These are phyloP conservation scores for Umbelopsis ramanniana DNA, from an alignment of 192 early-diverging fungal species.

Conservation along the genomic window DNA sequence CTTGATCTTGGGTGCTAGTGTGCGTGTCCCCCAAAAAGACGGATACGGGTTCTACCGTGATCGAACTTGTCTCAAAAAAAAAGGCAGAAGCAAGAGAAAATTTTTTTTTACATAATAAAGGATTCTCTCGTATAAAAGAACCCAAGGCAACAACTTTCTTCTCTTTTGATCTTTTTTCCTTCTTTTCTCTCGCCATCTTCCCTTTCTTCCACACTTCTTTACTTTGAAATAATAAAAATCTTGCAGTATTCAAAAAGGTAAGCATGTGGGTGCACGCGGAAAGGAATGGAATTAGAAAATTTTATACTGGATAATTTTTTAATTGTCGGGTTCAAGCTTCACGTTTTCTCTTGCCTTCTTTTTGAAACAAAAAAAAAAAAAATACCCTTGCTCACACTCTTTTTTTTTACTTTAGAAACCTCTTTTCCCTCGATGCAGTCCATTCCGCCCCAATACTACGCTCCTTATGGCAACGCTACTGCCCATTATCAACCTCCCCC, in stretches of 20 bases:
- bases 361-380: neutral
- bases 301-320: too few relatives aligned
- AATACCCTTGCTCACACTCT: neutral
- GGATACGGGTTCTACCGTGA: constrained; percentile 22
- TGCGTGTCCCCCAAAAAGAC: neutral
- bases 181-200: neutral
- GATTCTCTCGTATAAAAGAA: too few relatives aligned
- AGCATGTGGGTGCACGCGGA: too few relatives aligned
- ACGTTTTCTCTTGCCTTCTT: neutral
- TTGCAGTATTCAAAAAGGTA: too few relatives aligned
- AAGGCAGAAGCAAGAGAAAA: constrained; percentile 2
- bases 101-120: neutral
- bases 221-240: neutral
- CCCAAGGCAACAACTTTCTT: neutral
- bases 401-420: neutral
- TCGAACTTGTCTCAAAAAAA: constrained; percentile 7
- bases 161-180: neutral
- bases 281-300: too few relatives aligned
- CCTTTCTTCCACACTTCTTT: neutral
- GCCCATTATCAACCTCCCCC: constrained; percentile 17
- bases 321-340: too few relatives aligned
- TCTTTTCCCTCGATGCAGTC: constrained; percentile 1
- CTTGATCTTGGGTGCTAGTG: neutral
- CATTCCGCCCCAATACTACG: constrained; percentile 14
- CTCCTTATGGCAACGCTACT: constrained; percentile 14